Evolutionary conservation across 352 stramenopile genomes (phyloP), one percentile per base, ranked within the genome.

Genomic region (Pythium dissotocum): DNA sequence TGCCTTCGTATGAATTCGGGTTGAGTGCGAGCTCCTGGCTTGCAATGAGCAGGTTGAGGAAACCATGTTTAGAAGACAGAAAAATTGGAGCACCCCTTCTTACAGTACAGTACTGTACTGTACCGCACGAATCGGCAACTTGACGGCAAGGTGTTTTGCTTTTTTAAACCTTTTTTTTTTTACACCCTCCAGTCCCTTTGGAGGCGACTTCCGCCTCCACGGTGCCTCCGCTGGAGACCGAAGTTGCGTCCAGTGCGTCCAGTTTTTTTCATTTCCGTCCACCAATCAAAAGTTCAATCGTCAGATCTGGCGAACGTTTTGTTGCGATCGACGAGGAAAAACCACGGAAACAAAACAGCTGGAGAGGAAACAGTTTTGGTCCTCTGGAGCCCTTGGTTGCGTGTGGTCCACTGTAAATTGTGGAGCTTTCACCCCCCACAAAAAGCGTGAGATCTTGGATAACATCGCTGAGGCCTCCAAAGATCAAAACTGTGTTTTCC

Each of bases 221-320:
- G 21, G 21, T 24, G 35, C 7, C 35, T 40, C 35, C 28, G 4
- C 2, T 30, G 28, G 28, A 30, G 28, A 1, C 28, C 4, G 35
- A 40, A 40, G 35, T 40, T 40, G 38, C 38, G 7, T 44, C 38
- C 38, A 44, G 38, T 44, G n/a, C n/a, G n/a, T n/a, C n/a, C n/a
- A n/a, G n/a, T n/a, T n/a, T 44, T 40, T 44, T 30, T 44, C 38
- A 18, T 44, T 16, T 16, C 38, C 10, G 8, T 30, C 21, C 4
- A 13, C 46, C 46, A 53, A 53, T 53, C 46, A 53, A 28, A 14
- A 53, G 18, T 26, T 28, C 21, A 12, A 53, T 53, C 46, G 21
- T 53, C 46, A 53, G 46, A 53, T 53, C 24, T 30, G 8, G n/a
- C 46, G n/a, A 53, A 53, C 21, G 46, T 30, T 53, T 32, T 32